These are phyloP conservation scores for Silene uniflora DNA, from an alignment of 148 eudicot species.

Conservation along the genomic window DNA sequence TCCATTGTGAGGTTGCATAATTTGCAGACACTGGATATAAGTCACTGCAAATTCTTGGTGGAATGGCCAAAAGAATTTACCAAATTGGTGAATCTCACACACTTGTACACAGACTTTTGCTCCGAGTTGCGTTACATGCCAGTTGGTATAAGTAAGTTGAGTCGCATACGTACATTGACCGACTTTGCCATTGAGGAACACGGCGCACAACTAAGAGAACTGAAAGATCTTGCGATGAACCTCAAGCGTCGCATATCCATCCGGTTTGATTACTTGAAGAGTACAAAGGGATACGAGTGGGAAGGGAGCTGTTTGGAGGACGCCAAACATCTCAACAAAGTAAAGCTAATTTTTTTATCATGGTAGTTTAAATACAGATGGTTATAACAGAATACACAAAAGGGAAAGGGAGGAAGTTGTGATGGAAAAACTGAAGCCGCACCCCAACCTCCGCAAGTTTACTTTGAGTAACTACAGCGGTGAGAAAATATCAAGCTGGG, in stretches of 20 bases:
- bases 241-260: not conserved
- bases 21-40: too few relatives aligned
- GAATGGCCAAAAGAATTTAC: too few relatives aligned
- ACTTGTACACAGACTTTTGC: too few relatives aligned
- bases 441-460: not conserved
- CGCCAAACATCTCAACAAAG: too few relatives aligned
- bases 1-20: too few relatives aligned
- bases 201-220: slow-evolving; percentile 1
- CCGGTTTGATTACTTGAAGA: not conserved
- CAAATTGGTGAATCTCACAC: too few relatives aligned
- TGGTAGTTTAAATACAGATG: too few relatives aligned
- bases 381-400: too few relatives aligned
- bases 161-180: not conserved
- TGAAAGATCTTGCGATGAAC: not conserved
- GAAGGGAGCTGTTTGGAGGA: slow-evolving; percentile 9
- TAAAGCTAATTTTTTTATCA: not conserved
- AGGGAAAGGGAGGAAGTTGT: too few relatives aligned
- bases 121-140: too few relatives aligned
- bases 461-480: not conserved
- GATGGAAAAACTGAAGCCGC: slow-evolving; percentile 22
- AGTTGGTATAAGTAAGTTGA: too few relatives aligned
- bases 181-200: not conserved
- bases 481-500: slow-evolving; percentile 18
- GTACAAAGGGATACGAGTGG: not conserved
- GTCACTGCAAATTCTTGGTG: too few relatives aligned